These are phyloP conservation scores for Trichomonas gallinae DNA, from an alignment of 208 protist species.

Conservation along the genomic window DNA sequence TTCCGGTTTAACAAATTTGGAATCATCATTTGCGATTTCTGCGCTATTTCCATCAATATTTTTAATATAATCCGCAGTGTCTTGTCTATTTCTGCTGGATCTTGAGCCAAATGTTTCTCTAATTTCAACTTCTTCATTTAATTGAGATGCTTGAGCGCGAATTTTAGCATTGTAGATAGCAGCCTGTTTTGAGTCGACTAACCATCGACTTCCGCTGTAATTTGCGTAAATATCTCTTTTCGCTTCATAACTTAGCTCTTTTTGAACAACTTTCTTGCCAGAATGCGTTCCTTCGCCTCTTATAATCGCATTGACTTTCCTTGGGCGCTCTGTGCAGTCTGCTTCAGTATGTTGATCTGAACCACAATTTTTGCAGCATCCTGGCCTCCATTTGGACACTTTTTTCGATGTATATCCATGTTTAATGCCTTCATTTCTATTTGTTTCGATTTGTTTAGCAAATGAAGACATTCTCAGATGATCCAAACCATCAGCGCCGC, in stretches of 20 bases:
- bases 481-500: background rate
- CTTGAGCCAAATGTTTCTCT: background rate
- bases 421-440: background rate
- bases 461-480: background rate
- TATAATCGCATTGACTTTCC: background rate
- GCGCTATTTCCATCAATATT: background rate
- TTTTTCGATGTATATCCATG: background rate
- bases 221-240: background rate
- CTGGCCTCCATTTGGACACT: background rate
- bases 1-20: background rate
- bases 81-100: background rate
- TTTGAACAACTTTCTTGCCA: background rate
- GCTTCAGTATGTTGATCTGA: background rate
- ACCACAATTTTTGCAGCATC: slow-evolving; percentile 4
- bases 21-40: background rate
- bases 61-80: background rate
- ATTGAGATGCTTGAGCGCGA: background rate
- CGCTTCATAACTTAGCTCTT: background rate
- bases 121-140: background rate
- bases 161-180: background rate
- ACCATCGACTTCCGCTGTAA: background rate
- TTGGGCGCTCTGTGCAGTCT: background rate
- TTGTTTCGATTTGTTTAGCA: background rate
- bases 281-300: background rate
- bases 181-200: background rate